Conservation (phyloP, 2,329 filamentous ascomycete species). For the Mollisia scopiformis region DNA sequence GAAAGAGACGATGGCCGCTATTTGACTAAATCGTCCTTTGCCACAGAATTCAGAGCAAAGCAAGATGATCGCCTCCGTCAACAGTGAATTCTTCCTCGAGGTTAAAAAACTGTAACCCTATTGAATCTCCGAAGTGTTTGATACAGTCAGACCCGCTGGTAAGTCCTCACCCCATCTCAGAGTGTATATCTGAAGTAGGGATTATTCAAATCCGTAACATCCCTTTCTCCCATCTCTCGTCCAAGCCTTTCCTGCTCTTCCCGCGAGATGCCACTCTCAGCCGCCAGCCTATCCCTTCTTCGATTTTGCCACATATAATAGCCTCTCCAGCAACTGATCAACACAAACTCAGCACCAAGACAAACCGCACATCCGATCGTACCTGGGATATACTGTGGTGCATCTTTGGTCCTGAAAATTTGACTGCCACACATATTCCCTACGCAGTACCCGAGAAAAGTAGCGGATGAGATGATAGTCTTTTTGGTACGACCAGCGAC, state of each 20-base stretch:
- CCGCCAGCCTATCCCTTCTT: conserved; percentile 18
- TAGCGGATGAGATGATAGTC: conserved; percentile 62
- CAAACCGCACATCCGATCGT: conserved; percentile 17
- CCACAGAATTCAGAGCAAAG: no score
- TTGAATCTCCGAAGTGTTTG: neutral
- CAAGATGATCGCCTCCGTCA: no score
- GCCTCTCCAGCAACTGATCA: conserved; percentile 14
- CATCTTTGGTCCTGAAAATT: conserved; percentile 59
- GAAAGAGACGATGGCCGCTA: no score
- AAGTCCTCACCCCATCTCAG: neutral
- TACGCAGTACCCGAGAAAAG: conserved; percentile 60
- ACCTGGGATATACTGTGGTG: conserved; percentile 52
- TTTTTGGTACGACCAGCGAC: conserved; percentile 69
- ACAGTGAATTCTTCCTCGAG: no score
- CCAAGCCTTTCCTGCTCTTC: conserved; percentile 19
- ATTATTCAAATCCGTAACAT: conserved; percentile 28
- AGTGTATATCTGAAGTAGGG: conserved; percentile 21
- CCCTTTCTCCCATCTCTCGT: conserved; percentile 18
- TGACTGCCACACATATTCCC: conserved; percentile 70
- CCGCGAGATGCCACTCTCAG: conserved; percentile 10
- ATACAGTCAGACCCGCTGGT: no score
- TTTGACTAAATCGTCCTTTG: no score
- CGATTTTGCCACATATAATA: conserved; percentile 28
- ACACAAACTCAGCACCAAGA: conserved; percentile 10
- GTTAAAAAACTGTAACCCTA: no score